Percentiles rank a stretch among this genome's conserved stretches.
Conservation (phyloP, 495 filamentous ascomycete species). For the Penicillium soppii region DNA sequence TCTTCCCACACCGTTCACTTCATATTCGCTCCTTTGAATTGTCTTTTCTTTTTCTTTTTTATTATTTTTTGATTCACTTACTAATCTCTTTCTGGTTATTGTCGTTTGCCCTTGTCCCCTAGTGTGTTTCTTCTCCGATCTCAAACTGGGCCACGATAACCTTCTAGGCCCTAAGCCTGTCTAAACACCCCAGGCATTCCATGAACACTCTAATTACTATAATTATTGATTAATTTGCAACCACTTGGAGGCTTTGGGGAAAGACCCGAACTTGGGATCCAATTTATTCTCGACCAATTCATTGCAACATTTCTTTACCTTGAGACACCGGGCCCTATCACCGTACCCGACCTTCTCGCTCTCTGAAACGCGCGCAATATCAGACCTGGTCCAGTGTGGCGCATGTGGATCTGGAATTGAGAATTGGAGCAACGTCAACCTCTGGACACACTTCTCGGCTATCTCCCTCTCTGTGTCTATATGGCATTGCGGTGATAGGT, state of each 20-base stretch:
- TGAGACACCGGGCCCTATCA: constrained; percentile 9
- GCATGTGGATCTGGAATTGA: constrained; percentile 16
- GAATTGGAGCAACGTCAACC: constrained; percentile 16
- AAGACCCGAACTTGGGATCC: constrained; percentile 5
- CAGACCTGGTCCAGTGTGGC: constrained; percentile 16
- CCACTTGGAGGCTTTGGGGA: constrained; percentile 5
- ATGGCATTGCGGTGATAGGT: constrained; percentile 15
- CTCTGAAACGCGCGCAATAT: constrained; percentile 28
- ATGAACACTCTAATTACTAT: constrained; percentile 26
- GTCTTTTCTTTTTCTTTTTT: constrained; percentile 24
- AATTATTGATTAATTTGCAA: constrained; percentile 32
- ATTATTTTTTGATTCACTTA: constrained; percentile 12
- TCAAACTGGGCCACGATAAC: constrained; percentile 17
- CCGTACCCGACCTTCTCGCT: constrained; percentile 4
- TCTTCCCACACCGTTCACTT: constrained; percentile 19
- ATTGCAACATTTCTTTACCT: constrained; percentile 13
- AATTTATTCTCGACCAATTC: constrained; percentile 30
- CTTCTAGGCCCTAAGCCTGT: constrained; percentile 16
- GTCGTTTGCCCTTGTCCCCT: constrained; percentile 5
- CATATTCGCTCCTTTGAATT: constrained; percentile 30
- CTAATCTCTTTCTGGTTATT: constrained; percentile 13
- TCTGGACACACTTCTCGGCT: constrained; percentile 4
- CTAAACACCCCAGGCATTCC: constrained; percentile 11
- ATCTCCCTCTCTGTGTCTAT: constrained; percentile 9
- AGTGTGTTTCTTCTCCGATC: constrained; percentile 11